Evolutionary conservation across 2,329 filamentous ascomycete genomes (phyloP).

Genomic region (Aspergillus quadricinctus): DNA sequence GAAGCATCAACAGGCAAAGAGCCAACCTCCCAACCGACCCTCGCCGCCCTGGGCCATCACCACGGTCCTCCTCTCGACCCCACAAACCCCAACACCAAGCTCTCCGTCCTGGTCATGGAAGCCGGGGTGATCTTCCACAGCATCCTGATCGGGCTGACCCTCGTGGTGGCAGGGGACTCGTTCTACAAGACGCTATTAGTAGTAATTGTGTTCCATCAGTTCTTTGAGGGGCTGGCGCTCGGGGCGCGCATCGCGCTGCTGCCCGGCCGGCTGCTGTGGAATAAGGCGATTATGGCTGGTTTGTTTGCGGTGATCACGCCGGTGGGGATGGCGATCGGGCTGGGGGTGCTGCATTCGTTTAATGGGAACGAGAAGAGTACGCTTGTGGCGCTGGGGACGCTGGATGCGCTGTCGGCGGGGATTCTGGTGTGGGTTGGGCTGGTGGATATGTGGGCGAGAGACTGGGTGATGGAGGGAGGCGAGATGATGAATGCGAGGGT

Average conservation of each 20-base stretch:
- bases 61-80: conserved; percentile 28
- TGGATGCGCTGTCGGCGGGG: conserved; percentile 69
- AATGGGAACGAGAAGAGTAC: conserved; percentile 69
- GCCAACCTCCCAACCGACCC: conserved; percentile 4
- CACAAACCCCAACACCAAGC: conserved; percentile 42
- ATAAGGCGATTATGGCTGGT: conserved; percentile 56
- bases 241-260: conserved; percentile 66
- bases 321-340: conserved; percentile 74
- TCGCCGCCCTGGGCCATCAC: conserved; percentile 29
- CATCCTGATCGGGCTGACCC: conserved; percentile 49
- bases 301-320: conserved; percentile 69
- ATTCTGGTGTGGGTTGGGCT: conserved; percentile 76
- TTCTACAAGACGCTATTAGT: conserved; percentile 50
- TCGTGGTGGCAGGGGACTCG: conserved; percentile 47
- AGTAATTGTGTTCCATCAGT: conserved; percentile 73
- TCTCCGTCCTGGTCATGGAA: conserved; percentile 67
- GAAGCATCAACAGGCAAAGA: not conserved
- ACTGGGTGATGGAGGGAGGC: conserved; percentile 62
- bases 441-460: conserved; percentile 73
- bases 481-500: conserved; percentile 53
- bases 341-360: conserved; percentile 65
- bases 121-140: conserved; percentile 71
- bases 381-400: conserved; percentile 65
- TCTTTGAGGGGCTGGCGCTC: conserved; percentile 72
- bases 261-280: conserved; percentile 23